Evolutionary conservation across 2,329 filamentous ascomycete genomes (phyloP).

Genomic region (Xylariaceae sp.): DNA sequence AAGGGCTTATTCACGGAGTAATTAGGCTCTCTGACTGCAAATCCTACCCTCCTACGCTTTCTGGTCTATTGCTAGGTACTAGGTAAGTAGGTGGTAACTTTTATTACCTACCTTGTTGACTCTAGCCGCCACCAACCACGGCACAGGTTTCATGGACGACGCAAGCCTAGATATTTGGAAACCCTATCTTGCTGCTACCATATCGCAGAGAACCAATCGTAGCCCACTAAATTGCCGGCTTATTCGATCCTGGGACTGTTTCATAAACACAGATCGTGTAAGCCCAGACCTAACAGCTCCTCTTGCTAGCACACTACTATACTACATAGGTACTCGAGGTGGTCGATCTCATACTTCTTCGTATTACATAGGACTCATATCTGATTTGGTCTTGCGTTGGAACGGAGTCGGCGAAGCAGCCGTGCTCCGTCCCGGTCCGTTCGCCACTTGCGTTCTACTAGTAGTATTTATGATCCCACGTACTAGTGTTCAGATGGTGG

Average conservation of each 20-base stretch:
- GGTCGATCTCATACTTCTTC: too few species aligned
- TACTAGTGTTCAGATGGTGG: constrained; percentile 6
- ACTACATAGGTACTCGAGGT: not conserved
- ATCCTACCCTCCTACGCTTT: too few species aligned
- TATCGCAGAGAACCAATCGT: constrained; percentile 31
- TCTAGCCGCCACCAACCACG: constrained; percentile 21
- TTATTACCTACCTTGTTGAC: constrained; percentile 16
- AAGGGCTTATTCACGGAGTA: not conserved
- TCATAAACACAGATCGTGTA: constrained; percentile 32
- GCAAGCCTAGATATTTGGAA: not conserved
- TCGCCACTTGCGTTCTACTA: not conserved
- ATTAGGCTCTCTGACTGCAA: too few species aligned
- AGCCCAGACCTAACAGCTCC: not conserved
- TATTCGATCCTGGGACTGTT: constrained; percentile 27
- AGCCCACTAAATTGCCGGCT: constrained; percentile 25
- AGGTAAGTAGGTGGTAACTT: too few species aligned
- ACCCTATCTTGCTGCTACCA: constrained; percentile 7
- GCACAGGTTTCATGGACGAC: constrained; percentile 24
- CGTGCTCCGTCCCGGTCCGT: not conserved
- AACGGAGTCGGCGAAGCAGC: too few species aligned
- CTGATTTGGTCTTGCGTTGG: not conserved
- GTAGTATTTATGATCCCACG: constrained; percentile 6
- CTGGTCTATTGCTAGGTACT: too few species aligned
- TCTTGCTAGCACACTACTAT: not conserved
- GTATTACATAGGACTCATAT: constrained; percentile 9